Evolutionary conservation across 495 filamentous ascomycete genomes (phyloP).

Genomic region (Clohesyomyces aquaticus): DNA sequence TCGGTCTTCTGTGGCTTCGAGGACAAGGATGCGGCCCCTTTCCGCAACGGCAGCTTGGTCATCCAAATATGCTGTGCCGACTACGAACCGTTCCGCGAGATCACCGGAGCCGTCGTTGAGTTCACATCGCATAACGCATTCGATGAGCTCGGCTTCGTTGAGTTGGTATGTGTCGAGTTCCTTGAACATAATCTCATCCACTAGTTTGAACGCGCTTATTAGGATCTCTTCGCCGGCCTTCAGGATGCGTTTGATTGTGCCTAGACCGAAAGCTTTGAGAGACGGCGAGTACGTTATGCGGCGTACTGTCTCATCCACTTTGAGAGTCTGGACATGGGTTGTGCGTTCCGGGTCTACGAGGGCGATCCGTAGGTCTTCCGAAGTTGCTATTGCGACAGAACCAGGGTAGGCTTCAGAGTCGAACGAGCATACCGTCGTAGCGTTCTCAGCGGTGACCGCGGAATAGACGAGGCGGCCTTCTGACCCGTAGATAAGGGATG

Average conservation of each 20-base stretch:
- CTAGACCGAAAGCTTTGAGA: slow-evolving; percentile 82
- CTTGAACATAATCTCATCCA: slow-evolving; percentile 50
- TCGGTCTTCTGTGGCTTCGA: slow-evolving; percentile 77
- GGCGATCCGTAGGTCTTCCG: slow-evolving; percentile 76
- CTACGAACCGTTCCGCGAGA: slow-evolving; percentile 75
- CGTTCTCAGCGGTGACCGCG: slow-evolving; percentile 89
- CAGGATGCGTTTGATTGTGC: slow-evolving; percentile 72
- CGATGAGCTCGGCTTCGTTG: slow-evolving; percentile 73
- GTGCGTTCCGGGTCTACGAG: slow-evolving; percentile 80
- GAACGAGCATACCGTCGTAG: slow-evolving; percentile 78
- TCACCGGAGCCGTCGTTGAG: slow-evolving; percentile 66
- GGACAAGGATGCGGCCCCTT: slow-evolving; percentile 78
- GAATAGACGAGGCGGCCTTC: slow-evolving; percentile 91
- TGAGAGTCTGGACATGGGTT: slow-evolving; percentile 81
- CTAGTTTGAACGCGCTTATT: slow-evolving; percentile 62
- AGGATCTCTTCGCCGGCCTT: slow-evolving; percentile 62
- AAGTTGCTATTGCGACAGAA: slow-evolving; percentile 78
- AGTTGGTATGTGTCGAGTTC: slow-evolving; percentile 50
- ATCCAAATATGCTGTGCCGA: slow-evolving; percentile 80
- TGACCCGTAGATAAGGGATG: slow-evolving; percentile 86
- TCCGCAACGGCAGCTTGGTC: slow-evolving; percentile 58
- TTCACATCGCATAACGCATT: slow-evolving; percentile 79
- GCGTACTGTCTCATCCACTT: slow-evolving; percentile 79
- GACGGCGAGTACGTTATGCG: slow-evolving; percentile 81
- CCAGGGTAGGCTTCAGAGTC: slow-evolving; percentile 78